Evolutionary conservation across 805 yeast species (phyloP), one percentile per base, ranked within the genome.

Genomic region (Metschnikowia arizonensis): DNA sequence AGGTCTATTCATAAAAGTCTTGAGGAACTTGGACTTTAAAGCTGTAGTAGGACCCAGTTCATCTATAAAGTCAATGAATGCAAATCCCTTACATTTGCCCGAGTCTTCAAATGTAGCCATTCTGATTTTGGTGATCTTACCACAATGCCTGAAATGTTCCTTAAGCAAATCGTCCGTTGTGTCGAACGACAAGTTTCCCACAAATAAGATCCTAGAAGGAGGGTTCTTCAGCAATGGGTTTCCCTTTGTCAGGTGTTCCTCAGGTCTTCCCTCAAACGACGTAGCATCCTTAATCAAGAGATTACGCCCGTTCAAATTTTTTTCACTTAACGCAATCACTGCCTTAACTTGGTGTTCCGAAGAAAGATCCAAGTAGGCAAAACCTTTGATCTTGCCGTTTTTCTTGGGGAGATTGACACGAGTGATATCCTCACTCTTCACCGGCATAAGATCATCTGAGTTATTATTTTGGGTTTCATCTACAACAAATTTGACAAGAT

Each of bases 91-190:
- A 72, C 98, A 91, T 62, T 90, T 91, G 1, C 97, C 98, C 41
- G 85, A 72, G 62, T 91, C 99, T 66, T 93, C 89, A 66, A 91
- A 91, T n/a, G 99, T 90, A 3, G 98, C 98, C 95, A 90, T 91
- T 64, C 99, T 79, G 44, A 91, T 79, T 53, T 79, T 79, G 24
- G 73, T 67, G 48, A 95, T 91, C 51, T 85, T 89, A 32, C 98
- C 97, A 67, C 96, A 89, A 58, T 85, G 91, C 64, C 85, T 84
- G 72, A 91, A 91, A 51, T 87, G 96, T 55, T 81, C 84, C 52
- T 80, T 82, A 35, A 91, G 69, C 50, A 81, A 65, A 25, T 85
- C 95, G 49, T 85, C 82, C 1, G 95, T 86, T 8, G 97, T 87
- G 60, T 90, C 97, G 59, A 88, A 93, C 0, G 97, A 83, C 36